Conservation (phyloP, 257 asterid species). For the Anisodus acutangulus region DNA sequence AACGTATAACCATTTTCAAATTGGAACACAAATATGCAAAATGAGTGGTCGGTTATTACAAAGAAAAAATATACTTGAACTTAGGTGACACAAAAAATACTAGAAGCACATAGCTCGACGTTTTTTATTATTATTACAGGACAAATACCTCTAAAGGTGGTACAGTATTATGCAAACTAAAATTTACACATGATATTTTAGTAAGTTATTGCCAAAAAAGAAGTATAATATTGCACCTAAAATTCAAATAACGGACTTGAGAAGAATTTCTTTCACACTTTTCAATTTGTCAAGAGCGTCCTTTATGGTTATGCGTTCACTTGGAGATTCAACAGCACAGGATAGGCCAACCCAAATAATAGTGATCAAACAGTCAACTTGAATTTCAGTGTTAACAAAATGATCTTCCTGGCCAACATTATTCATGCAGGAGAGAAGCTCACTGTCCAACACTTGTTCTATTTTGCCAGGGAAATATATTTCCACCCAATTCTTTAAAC, state of each 20-base stretch:
- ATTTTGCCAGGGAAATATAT: slow-evolving; percentile 42
- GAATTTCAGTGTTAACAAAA: slow-evolving; percentile 23
- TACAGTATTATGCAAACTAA: no score
- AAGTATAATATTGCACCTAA: no score
- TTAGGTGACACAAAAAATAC: background rate
- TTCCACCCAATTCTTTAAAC: slow-evolving; percentile 58
- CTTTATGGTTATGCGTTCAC: slow-evolving; percentile 40
- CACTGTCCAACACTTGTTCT: slow-evolving; percentile 47
- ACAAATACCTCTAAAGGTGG: no score
- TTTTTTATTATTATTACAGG: no score
- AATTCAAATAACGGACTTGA: slow-evolving; percentile 9
- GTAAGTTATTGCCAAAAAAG: no score
- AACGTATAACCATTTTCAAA: no score
- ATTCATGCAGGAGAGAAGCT: slow-evolving; percentile 34
- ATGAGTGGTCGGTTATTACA: no score
- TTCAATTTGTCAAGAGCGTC: slow-evolving; percentile 51
- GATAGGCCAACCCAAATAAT: slow-evolving; percentile 50
- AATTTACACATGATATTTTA: no score
- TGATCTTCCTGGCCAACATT: slow-evolving; percentile 5
- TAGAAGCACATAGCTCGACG: no score
- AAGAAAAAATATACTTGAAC: no score
- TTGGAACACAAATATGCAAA: no score
- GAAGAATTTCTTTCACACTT: slow-evolving; percentile 32
- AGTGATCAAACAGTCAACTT: slow-evolving; percentile 37
- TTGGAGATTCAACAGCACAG: slow-evolving; percentile 52